Conservation (phyloP, 192 early-diverging fungal genomes). For the Coemansia sp. region DNA sequence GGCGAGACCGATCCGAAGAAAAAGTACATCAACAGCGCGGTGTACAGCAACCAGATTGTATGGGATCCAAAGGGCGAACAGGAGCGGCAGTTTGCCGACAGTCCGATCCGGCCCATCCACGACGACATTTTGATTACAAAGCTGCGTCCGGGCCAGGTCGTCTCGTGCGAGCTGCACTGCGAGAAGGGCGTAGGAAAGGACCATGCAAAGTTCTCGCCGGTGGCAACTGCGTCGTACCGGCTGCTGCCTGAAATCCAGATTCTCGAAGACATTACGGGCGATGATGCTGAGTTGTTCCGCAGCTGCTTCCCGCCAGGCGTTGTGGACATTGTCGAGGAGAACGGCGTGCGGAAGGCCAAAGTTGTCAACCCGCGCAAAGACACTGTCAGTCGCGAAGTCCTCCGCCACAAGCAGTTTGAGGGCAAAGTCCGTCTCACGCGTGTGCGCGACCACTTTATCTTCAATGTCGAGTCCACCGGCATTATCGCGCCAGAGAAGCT, state of each 20-base stretch:
- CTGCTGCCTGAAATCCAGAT: conserved; percentile 90
- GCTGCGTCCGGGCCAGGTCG: conserved; percentile 85
- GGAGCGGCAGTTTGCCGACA: conserved; percentile 63
- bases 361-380: conserved; percentile 93
- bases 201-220: conserved; percentile 97
- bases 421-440: conserved; percentile 85
- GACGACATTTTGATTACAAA: conserved; percentile 94
- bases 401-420: conserved; percentile 91
- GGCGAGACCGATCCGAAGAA: too few relatives aligned
- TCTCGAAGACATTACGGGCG: conserved; percentile 78
- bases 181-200: conserved; percentile 92
- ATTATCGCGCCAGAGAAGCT: conserved; percentile 73
- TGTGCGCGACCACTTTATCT: conserved; percentile 96
- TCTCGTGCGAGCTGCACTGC: conserved; percentile 83
- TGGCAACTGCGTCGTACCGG: conserved; percentile 93
- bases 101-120: conserved; percentile 75
- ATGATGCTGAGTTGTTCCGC: conserved; percentile 78
- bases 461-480: conserved; percentile 91
- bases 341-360: conserved; percentile 68
- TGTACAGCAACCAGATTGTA: conserved; percentile 70
- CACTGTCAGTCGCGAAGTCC: conserved; percentile 89
- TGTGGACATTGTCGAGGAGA: conserved; percentile 70
- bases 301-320: conserved; percentile 88
- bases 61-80: conserved; percentile 96
- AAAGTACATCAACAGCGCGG: conserved; percentile 70